Evolutionary conservation across 495 filamentous ascomycete genomes (phyloP), one percentile per base, ranked within the genome.

Genomic region (Aspergillus conjunctus): DNA sequence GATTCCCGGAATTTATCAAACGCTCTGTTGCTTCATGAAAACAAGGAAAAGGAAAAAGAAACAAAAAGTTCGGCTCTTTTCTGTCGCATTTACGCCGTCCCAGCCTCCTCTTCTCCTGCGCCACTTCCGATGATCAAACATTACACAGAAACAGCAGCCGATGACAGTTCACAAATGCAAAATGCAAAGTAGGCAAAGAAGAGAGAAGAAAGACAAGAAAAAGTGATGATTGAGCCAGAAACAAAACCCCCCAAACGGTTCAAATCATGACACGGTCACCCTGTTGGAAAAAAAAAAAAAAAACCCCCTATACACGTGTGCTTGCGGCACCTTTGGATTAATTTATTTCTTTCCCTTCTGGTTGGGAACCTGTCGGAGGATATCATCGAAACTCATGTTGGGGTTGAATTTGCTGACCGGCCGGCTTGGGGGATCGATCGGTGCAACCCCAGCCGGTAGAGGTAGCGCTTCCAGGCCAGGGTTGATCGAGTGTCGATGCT

Each of bases 351-450:
- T 79, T 59, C 73, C 74, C 56, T 74, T 75, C 54, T 26, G 72
- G 51, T 75, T 72, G 9, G 80, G 77, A 32, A 76, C 74, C 50
- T 82, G 73, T 54, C 68, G 76, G 51, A 83, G 61, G 51, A 83
- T 83, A 55, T 81, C 76, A 51, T 81, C 80, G 63, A 83, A 83
- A 54, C 78, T 83, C 75, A 80, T 80, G 59, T 75, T 81, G 55
- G 69, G 77, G 53, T 77, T 82, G 70, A 78, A 81, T 48, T 72
- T 75, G 56, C 71, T 77, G 17, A 73, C 66, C 41, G 71, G 73
- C 45, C 70, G 70, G 31, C 71, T 68, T 17, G 70, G 79, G 21
- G 74, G 75, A 56, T 80, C 80, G 31, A 76, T 74, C 14, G 78
- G 80, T 4, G 76, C 74, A 30, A 83, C 79, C 18, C 80, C 80